These are phyloP conservation scores for Stachybotrys chartarum DNA, from an alignment of 2,329 filamentous ascomycete species.

Conservation along the genomic window DNA sequence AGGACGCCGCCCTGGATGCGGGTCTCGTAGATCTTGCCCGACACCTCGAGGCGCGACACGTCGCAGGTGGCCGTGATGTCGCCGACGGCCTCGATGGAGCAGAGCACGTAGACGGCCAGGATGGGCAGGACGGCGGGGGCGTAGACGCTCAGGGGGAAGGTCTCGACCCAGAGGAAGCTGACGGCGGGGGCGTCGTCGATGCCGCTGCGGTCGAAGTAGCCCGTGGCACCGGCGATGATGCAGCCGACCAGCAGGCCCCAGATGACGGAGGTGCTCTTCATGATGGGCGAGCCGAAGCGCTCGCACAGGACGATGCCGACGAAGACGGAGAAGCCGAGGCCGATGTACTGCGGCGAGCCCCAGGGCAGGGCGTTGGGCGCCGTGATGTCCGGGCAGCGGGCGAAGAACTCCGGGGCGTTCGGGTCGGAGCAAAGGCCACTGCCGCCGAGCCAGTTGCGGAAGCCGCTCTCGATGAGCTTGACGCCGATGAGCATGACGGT, in stretches of 20 bases:
- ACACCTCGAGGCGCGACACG: constrained; percentile 68
- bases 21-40: constrained; percentile 64
- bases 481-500: constrained; percentile 68
- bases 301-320: constrained; percentile 73
- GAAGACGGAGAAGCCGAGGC: constrained; percentile 73
- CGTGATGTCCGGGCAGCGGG: constrained; percentile 56
- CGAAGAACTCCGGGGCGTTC: constrained; percentile 48
- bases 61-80: constrained; percentile 79
- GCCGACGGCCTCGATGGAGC: constrained; percentile 73
- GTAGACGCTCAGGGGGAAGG: constrained; percentile 66
- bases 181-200: constrained; percentile 65
- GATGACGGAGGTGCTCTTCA: constrained; percentile 74
- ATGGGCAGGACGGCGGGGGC: constrained; percentile 67
- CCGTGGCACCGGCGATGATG: constrained; percentile 69
- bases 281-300: constrained; percentile 73
- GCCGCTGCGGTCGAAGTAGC: constrained; percentile 68
- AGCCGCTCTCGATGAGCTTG: constrained; percentile 62
- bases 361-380: constrained; percentile 69
- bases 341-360: constrained; percentile 73
- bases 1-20: constrained; percentile 74
- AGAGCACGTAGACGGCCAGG: constrained; percentile 62
- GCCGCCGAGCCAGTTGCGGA: constrained; percentile 74
- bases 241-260: constrained; percentile 68
- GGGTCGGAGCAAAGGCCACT: constrained; percentile 48
- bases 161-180: constrained; percentile 74